A percentile compares a stretch with the other conserved stretches of the same genome.
These are phyloP conservation scores for Mucor mucedo DNA, from an alignment of 371 early-diverging fungal species.

Conservation along the genomic window DNA sequence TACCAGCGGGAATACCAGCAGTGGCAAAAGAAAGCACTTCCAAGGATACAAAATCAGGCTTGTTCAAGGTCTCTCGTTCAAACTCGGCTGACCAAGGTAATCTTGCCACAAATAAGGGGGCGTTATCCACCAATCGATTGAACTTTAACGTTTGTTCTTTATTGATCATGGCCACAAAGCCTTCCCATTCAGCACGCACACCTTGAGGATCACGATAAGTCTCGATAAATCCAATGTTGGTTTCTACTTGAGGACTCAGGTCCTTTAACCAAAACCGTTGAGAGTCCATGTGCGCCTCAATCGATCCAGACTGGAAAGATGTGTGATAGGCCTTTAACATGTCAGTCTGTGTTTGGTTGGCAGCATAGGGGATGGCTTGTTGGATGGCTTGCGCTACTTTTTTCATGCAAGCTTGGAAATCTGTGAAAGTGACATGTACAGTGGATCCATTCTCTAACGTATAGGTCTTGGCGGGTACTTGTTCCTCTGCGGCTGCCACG, in stretches of 20 bases:
- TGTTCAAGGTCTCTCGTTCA: constrained; percentile 64
- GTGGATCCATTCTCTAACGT: constrained; percentile 38
- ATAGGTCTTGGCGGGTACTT: constrained; percentile 15
- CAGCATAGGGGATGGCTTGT: constrained; percentile 50
- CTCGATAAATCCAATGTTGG: constrained; percentile 60
- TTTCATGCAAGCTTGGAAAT: constrained; percentile 50
- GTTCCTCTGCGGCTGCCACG: constrained; percentile 47
- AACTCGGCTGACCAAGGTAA: constrained; percentile 64
- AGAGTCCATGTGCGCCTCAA: constrained; percentile 62
- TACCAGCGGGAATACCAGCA: constrained; percentile 62
- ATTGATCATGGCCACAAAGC: constrained; percentile 71
- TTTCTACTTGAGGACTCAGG: constrained; percentile 61
- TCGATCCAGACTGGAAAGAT: constrained; percentile 60
- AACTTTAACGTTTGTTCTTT: constrained; percentile 65
- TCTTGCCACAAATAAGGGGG: constrained; percentile 52
- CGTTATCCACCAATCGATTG: constrained; percentile 55
- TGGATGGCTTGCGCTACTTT: constrained; percentile 51
- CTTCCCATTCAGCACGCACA: constrained; percentile 72
- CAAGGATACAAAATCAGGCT: constrained; percentile 68
- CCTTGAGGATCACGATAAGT: constrained; percentile 71
- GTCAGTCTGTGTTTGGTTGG: constrained; percentile 57
- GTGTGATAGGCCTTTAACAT: constrained; percentile 61
- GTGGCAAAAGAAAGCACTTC: constrained; percentile 67
- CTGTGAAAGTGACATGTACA: constrained; percentile 54
- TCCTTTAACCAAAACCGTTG: constrained; percentile 68